Evolutionary conservation across 495 filamentous ascomycete genomes (phyloP).

Genomic region (Amphirosellinia nigrospora): DNA sequence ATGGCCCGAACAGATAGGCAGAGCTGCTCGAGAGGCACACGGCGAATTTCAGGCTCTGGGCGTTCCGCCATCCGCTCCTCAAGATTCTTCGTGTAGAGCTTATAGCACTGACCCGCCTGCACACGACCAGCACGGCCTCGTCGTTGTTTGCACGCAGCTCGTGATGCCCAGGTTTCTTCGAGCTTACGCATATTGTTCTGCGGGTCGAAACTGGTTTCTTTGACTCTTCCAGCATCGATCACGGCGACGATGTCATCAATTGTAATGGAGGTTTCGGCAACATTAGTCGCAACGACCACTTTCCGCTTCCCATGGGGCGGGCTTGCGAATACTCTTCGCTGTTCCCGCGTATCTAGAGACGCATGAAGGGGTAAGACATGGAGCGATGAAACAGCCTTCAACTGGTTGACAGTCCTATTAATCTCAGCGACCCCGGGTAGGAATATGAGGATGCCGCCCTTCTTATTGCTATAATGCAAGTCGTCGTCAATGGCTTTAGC

Average conservation of each 20-base stretch:
- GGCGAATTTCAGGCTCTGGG: slow-evolving; percentile 89
- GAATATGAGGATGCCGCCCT: slow-evolving; percentile 93
- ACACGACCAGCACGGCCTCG: slow-evolving; percentile 94
- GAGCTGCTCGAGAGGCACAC: slow-evolving; percentile 92
- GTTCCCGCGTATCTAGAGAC: slow-evolving; percentile 84
- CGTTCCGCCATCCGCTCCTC: slow-evolving; percentile 85
- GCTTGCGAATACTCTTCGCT: slow-evolving; percentile 80
- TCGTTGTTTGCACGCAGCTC: slow-evolving; percentile 95
- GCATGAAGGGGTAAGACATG: slow-evolving; percentile 90
- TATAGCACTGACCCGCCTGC: slow-evolving; percentile 89
- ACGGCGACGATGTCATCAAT: slow-evolving; percentile 97
- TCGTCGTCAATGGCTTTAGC: slow-evolving; percentile 81
- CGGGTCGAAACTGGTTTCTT: slow-evolving; percentile 94
- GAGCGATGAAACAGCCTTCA: slow-evolving; percentile 71
- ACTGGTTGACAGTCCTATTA: slow-evolving; percentile 73
- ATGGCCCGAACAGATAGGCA: slow-evolving; percentile 94
- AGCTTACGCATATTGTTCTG: slow-evolving; percentile 93
- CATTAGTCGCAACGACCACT: slow-evolving; percentile 92
- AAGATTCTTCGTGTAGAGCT: slow-evolving; percentile 85
- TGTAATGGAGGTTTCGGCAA: slow-evolving; percentile 97
- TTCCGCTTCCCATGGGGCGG: slow-evolving; percentile 84
- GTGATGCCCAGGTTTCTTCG: slow-evolving; percentile 93
- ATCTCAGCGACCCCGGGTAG: slow-evolving; percentile 88
- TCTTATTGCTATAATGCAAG: slow-evolving; percentile 60
- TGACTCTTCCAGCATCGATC: slow-evolving; percentile 92